A percentile compares a stretch with the other conserved stretches of the same genome.
Evolutionary conservation across 1,284 basidiomycete species (phyloP).

Genomic region (Moesziomyces sp.): DNA sequence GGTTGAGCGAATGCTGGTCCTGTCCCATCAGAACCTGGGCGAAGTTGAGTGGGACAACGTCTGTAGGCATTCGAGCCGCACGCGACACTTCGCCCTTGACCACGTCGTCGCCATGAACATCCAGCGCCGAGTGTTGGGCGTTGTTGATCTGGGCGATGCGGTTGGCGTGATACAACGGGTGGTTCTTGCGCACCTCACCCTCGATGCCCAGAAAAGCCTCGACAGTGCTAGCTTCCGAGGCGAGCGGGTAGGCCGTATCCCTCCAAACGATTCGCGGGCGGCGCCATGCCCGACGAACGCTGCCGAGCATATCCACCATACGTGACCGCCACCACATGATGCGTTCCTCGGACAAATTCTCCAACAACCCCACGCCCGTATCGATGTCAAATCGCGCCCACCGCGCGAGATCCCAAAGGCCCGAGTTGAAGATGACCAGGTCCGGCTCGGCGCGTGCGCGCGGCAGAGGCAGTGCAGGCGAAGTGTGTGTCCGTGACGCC

Average conservation of each 20-base stretch:
- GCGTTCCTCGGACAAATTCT: slow-evolving; percentile 63
- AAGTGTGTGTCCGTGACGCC: slow-evolving; percentile 14
- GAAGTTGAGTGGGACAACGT: slow-evolving; percentile 30
- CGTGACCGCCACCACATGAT: slow-evolving; percentile 67
- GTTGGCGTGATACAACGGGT: slow-evolving; percentile 60
- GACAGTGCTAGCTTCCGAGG: slow-evolving; percentile 45
- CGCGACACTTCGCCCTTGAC: slow-evolving; percentile 51
- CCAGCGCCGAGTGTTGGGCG: slow-evolving; percentile 49
- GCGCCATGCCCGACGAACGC: slow-evolving; percentile 30
- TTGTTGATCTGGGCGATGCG: slow-evolving; percentile 59
- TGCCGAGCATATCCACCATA: slow-evolving; percentile 61
- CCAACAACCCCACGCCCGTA: slow-evolving; percentile 47
- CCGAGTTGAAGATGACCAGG: slow-evolving; percentile 66
- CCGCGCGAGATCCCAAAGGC: slow-evolving; percentile 68
- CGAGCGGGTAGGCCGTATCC: slow-evolving; percentile 46
- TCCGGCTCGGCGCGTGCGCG: slow-evolving; percentile 63
- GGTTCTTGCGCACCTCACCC: slow-evolving; percentile 39
- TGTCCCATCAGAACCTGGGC: slow-evolving; percentile 58
- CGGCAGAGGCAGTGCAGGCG: slow-evolving; percentile 45
- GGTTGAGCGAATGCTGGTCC: slow-evolving; percentile 41
- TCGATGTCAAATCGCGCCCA: slow-evolving; percentile 67
- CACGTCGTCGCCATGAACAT: slow-evolving; percentile 48
- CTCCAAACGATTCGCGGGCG: slow-evolving; percentile 55
- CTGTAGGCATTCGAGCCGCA: slow-evolving; percentile 32
- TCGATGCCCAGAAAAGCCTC: slow-evolving; percentile 54